Evolutionary conservation across 2,329 filamentous ascomycete species (phyloP).

Genomic region (Tolypocladium inflatum): DNA sequence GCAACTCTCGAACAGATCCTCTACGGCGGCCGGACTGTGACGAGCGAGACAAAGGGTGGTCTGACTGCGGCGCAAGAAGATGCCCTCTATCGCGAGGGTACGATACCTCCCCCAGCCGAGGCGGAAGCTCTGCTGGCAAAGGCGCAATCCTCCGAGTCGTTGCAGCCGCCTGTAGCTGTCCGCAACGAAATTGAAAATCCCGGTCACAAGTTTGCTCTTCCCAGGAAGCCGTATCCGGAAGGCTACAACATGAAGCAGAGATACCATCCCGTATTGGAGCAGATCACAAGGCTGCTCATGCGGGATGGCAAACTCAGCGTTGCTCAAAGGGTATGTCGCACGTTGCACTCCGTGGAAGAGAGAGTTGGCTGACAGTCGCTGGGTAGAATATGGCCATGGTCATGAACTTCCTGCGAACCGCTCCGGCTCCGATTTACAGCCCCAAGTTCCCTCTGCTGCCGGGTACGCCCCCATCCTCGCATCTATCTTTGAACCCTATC

Average conservation of each 20-base stretch:
- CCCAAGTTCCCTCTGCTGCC: slow-evolving; percentile 63
- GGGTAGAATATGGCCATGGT: slow-evolving; percentile 73
- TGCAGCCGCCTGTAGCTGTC: slow-evolving; percentile 7
- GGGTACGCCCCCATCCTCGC: slow-evolving; percentile 63
- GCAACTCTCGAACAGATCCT: slow-evolving; percentile 25
- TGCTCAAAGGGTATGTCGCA: slow-evolving; percentile 67
- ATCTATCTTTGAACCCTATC: slow-evolving; percentile 82
- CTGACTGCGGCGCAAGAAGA: slow-evolving; percentile 33
- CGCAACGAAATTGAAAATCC: slow-evolving; percentile 19
- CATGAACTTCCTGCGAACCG: slow-evolving; percentile 75
- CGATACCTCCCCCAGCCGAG: slow-evolving; percentile 24
- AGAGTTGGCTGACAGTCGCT: slow-evolving; percentile 5
- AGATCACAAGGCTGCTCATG: slow-evolving; percentile 90
- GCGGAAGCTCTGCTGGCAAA: slow-evolving; percentile 20
- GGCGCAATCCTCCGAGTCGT: slow-evolving; percentile 8
- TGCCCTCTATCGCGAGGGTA: slow-evolving; percentile 31
- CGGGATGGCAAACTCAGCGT: slow-evolving; percentile 77
- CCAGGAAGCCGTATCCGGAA: slow-evolving; percentile 54
- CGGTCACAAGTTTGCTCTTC: slow-evolving; percentile 73
- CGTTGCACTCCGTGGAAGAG: not conserved
- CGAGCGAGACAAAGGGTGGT: slow-evolving; percentile 19
- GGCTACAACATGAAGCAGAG: slow-evolving; percentile 61
- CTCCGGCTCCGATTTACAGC: slow-evolving; percentile 68
- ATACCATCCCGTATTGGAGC: slow-evolving; percentile 76
- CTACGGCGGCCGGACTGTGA: slow-evolving; percentile 22